phyloP scores from a whole-genome alignment of 2,329 filamentous ascomycete species.

The Intubia oerlemansii region DNA sequence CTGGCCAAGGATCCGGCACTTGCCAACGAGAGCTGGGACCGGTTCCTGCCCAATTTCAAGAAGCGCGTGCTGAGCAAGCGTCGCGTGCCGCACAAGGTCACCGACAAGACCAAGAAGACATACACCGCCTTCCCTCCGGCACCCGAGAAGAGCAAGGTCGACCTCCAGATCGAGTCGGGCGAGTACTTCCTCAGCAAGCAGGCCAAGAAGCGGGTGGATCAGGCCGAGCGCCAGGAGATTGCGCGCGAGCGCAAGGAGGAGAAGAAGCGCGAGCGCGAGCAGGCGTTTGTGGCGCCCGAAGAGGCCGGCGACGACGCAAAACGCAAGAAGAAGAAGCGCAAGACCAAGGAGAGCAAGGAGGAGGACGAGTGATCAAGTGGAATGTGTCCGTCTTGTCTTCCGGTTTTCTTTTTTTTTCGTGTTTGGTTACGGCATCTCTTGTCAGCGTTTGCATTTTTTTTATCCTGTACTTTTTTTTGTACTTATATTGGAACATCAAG shows the following conservation, averaged over 20 bases:
- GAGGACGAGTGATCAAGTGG: slow-evolving; percentile 1
- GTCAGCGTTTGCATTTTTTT: neutral
- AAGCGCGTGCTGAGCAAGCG: slow-evolving; percentile 75
- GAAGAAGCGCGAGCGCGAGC: slow-evolving; percentile 65
- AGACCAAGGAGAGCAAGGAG: too few species aligned
- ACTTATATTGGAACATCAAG: neutral
- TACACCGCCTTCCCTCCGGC: slow-evolving; percentile 96
- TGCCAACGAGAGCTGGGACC: slow-evolving; percentile 78
- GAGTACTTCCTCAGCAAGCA: slow-evolving; percentile 92
- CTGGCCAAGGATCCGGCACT: slow-evolving; percentile 63
- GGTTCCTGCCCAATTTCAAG: slow-evolving; percentile 95
- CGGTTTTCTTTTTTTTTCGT: neutral
- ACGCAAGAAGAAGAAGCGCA: slow-evolving; percentile 28
- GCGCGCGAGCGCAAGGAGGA: slow-evolving; percentile 77
- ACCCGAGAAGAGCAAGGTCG: slow-evolving; percentile 97
- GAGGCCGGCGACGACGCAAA: slow-evolving; percentile 46
- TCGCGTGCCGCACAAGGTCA: slow-evolving; percentile 62
- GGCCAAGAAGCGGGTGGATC: slow-evolving; percentile 65
- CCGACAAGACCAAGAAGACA: slow-evolving; percentile 78
- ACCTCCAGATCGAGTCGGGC: slow-evolving; percentile 91
- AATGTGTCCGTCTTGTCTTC: neutral
- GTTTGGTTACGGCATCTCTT: too few species aligned
- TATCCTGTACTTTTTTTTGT: neutral
- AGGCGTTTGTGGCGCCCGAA: slow-evolving; percentile 71
- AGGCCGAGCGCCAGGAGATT: slow-evolving; percentile 63